These are phyloP conservation scores for Dorcoceras hygrometricum DNA, from an alignment of 257 asterid species.

Conservation along the genomic window DNA sequence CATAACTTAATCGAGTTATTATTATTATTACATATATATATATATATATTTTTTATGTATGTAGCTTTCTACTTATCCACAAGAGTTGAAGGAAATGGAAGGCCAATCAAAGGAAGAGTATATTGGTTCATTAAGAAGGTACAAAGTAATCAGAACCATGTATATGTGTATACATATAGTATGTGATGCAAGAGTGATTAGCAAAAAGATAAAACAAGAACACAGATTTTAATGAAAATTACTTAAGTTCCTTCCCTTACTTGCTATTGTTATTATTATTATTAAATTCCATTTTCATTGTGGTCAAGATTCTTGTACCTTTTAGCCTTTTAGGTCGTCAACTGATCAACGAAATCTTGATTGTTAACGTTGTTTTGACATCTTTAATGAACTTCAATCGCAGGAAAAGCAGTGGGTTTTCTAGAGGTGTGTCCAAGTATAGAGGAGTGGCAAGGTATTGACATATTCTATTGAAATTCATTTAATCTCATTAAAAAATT, in stretches of 20 bases:
- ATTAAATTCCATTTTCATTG: no score
- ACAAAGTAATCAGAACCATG: neutral
- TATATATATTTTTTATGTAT: neutral
- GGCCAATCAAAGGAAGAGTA: conserved; percentile 82
- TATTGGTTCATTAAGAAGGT: conserved; percentile 91
- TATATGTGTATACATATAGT: no score
- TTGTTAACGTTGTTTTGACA: no score
- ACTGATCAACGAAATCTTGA: no score
- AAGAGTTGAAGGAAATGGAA: conserved; percentile 83
- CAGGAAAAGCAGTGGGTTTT: conserved; percentile 97
- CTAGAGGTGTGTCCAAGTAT: conserved; percentile 93
- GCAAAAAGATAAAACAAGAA: no score
- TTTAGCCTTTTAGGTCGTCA: neutral
- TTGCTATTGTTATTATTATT: no score
- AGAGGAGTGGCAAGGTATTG: conserved; percentile 99
- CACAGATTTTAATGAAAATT: no score
- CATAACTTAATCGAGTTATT: neutral
- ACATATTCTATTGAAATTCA: neutral
- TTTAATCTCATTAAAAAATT: neutral
- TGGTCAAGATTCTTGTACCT: neutral
- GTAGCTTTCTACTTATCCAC: conserved; percentile 56
- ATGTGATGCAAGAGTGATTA: no score
- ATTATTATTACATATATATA: no score
- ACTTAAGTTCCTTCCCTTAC: no score
- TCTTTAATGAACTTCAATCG: neutral